Conservation (phyloP, 116 monocot genomes). For the Iris pallida region DNA sequence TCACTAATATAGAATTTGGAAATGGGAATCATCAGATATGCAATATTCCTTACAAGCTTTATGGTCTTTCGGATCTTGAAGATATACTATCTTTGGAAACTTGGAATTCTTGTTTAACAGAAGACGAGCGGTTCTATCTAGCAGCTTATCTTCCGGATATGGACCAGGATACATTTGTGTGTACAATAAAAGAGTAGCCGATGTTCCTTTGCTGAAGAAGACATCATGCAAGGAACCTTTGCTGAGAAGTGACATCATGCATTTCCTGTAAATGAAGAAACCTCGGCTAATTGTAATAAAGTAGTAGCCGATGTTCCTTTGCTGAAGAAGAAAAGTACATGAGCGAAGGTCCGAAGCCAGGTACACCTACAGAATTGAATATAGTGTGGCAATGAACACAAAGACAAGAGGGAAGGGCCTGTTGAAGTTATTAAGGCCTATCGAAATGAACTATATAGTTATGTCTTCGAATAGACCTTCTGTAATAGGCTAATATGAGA, state of each 20-base stretch:
- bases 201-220: conserved; percentile 71
- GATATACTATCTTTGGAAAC: conserved; percentile 71
- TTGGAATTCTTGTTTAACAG: conserved; percentile 81
- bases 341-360: neutral
- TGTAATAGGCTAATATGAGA: too few relatives aligned
- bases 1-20: too few relatives aligned
- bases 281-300: conserved; percentile 5
- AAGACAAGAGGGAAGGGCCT: conserved; percentile 62
- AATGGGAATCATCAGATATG: conserved; percentile 43
- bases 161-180: conserved; percentile 60
- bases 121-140: conserved; percentile 74
- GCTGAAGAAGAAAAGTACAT: conserved; percentile 31
- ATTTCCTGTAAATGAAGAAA: conserved; percentile 56
- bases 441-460: conserved; percentile 26
- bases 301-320: conserved; percentile 17
- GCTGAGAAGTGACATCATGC: conserved; percentile 73
- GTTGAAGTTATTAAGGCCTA: conserved; percentile 49
- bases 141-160: conserved; percentile 82
- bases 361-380: conserved; percentile 9
- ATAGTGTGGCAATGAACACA: conserved; percentile 8
- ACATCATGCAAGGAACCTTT: conserved; percentile 86
- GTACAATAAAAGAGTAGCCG: conserved; percentile 59
- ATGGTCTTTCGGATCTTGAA: conserved; percentile 56
- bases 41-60: conserved; percentile 76
- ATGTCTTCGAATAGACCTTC: too few relatives aligned